Percentiles rank a stretch among this genome's conserved stretches.
Conservation (phyloP, 495 filamentous ascomycete species). For the Neurospora sublineolata region DNA sequence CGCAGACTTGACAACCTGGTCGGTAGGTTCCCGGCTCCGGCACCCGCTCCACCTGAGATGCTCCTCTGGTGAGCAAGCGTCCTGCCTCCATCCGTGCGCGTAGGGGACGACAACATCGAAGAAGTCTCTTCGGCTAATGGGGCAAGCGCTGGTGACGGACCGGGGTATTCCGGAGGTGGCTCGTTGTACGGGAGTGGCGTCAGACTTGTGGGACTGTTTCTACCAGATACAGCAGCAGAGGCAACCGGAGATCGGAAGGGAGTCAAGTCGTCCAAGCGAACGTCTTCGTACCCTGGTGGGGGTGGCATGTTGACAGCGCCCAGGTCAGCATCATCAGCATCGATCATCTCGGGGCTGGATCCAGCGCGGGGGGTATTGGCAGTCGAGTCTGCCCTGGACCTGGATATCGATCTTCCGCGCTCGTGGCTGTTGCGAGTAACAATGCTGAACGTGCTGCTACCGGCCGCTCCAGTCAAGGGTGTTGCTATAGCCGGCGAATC, state of each 20-base stretch:
- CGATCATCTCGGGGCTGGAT: conserved; percentile 32
- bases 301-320: conserved; percentile 37
- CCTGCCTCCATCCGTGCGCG: background rate
- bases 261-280: conserved; percentile 34
- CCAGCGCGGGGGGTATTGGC: conserved; percentile 20
- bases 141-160: conserved; percentile 10
- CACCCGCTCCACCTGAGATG: background rate
- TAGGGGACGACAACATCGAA: background rate
- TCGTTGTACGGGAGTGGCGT: conserved; percentile 18
- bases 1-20: background rate
- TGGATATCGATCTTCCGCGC: background rate
- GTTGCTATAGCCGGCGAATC: conserved; percentile 14
- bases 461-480: conserved; percentile 1
- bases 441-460: conserved; percentile 14
- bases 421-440: background rate
- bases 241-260: conserved; percentile 16
- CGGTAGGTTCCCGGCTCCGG: background rate
- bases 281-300: conserved; percentile 44
- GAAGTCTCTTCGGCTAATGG: background rate
- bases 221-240: conserved; percentile 18
- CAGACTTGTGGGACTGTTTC: conserved; percentile 13
- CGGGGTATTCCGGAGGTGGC: conserved; percentile 40
- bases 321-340: conserved; percentile 35
- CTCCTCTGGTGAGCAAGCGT: background rate
- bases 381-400: conserved; percentile 19